Percentiles rank a stretch among this genome's conserved stretches.
phyloP scores from a whole-genome alignment of 139 green algal species.

The Astrephomene gubernaculifera region DNA sequence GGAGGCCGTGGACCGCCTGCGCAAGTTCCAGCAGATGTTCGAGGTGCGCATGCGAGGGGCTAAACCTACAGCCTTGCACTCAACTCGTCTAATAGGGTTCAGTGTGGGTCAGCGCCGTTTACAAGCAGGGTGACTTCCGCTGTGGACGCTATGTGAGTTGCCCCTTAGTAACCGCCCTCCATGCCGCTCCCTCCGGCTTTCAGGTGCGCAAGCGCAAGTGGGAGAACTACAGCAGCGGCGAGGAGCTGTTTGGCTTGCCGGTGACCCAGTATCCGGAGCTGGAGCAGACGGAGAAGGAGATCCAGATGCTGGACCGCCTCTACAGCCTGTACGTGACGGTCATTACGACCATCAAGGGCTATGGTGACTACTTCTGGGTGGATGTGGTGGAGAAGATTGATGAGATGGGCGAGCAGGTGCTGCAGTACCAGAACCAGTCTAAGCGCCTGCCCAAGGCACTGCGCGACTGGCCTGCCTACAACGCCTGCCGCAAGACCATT shows the following conservation, averaged over 20 bases:
- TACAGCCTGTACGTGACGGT: constrained; percentile 93
- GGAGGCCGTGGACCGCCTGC: constrained; percentile 90
- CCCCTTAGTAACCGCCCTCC: too few relatives aligned
- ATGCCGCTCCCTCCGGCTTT: not conserved
- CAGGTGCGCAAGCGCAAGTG: constrained; percentile 93
- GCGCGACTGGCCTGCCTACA: constrained; percentile 91
- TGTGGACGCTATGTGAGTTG: too few relatives aligned
- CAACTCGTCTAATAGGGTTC: too few relatives aligned
- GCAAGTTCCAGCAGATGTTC: constrained; percentile 95
- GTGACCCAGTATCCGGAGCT: constrained; percentile 92
- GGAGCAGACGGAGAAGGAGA: constrained; percentile 90
- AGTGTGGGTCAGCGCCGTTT: too few relatives aligned
- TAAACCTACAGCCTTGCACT: too few relatives aligned
- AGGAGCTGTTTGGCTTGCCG: constrained; percentile 94
- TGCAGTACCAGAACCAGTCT: constrained; percentile 78
- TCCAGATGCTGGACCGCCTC: constrained; percentile 83
- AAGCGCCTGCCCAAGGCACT: constrained; percentile 94
- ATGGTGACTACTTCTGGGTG: constrained; percentile 90
- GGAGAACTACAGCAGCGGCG: constrained; percentile 87
- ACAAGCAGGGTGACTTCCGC: too few relatives aligned
- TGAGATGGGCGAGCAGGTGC: constrained; percentile 81
- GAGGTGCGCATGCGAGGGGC: too few relatives aligned
- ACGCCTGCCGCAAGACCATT: constrained; percentile 87
- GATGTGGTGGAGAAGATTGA: constrained; percentile 93
- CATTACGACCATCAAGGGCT: constrained; percentile 92